Evolutionary conservation across 2,329 filamentous ascomycete genomes (phyloP).

Genomic region (Xylaria hypoxylon): DNA sequence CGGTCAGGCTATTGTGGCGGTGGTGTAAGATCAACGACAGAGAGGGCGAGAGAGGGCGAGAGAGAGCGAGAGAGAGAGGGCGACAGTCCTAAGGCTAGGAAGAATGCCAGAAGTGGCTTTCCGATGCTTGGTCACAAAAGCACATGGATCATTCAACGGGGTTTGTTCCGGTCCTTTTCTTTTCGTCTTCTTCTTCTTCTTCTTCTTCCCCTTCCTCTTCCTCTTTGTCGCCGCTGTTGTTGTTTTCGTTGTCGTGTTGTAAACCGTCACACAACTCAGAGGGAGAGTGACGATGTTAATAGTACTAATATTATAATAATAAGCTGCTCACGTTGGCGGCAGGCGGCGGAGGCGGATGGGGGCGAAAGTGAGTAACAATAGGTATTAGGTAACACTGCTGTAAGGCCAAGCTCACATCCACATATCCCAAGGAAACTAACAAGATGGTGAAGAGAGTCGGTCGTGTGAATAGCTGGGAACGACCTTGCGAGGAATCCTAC

Average conservation of each 20-base stretch:
- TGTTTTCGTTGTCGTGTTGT: neutral
- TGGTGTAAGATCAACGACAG: slow-evolving; percentile 6
- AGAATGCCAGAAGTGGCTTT: neutral
- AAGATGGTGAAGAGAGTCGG: slow-evolving; percentile 30
- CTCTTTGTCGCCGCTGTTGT: neutral
- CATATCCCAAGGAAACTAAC: slow-evolving; percentile 18
- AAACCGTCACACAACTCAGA: neutral
- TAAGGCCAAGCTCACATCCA: slow-evolving; percentile 18
- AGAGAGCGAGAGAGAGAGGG: neutral
- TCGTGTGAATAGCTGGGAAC: slow-evolving; percentile 22
- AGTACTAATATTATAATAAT: slow-evolving; percentile 2
- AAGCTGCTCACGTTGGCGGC: slow-evolving; percentile 4
- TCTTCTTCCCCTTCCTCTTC: neutral
- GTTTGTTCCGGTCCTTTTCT: neutral
- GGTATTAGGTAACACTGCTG: slow-evolving; percentile 15
- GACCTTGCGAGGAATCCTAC: slow-evolving; percentile 37
- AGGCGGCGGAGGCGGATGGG: neutral
- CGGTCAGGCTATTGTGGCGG: neutral
- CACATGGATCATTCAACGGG: neutral
- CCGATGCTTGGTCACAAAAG: neutral
- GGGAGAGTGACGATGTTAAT: neutral
- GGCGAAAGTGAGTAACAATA: slow-evolving; percentile 4
- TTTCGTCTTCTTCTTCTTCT: neutral
- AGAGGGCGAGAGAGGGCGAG: neutral
- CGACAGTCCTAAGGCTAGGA: slow-evolving; percentile 1